phyloP scores from a whole-genome alignment of 768 basidiomycete genomes.

The Leccinum imitatum region DNA sequence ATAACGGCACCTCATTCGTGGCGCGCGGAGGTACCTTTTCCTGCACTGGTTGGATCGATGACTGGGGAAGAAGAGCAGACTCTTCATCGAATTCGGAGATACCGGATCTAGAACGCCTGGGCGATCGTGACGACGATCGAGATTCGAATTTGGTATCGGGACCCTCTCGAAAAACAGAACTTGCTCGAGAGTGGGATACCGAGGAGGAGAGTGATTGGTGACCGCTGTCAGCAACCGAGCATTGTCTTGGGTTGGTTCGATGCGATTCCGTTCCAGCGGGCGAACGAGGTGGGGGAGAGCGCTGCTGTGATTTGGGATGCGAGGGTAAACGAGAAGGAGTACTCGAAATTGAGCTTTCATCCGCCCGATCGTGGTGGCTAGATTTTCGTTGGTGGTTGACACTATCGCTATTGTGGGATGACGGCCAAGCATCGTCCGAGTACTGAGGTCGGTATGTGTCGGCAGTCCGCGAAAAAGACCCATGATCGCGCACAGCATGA shows the following conservation, averaged over 20 bases:
- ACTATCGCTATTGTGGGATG: constrained; percentile 33
- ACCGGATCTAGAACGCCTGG: constrained; percentile 30
- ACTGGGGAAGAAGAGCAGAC: constrained; percentile 18
- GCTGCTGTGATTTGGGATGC: constrained; percentile 18
- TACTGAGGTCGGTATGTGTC: constrained; percentile 57
- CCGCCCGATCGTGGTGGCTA: constrained; percentile 25
- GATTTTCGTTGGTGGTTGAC: constrained; percentile 24
- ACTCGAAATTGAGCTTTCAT: constrained; percentile 34
- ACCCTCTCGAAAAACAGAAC: constrained; percentile 32
- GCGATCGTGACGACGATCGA: constrained; percentile 56
- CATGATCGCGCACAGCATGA: constrained; percentile 40
- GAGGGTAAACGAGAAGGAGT: constrained; percentile 31
- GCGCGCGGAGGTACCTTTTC: constrained; percentile 31
- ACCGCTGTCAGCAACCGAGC: constrained; percentile 9
- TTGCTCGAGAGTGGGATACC: constrained; percentile 24
- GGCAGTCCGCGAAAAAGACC: constrained; percentile 35
- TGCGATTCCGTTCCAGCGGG: constrained; percentile 6
- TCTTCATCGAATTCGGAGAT: constrained; percentile 27
- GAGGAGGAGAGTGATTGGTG: constrained; percentile 22
- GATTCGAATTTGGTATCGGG: constrained; percentile 38
- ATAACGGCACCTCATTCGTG: constrained; percentile 14
- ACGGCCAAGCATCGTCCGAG: constrained; percentile 34
- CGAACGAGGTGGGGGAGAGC: constrained; percentile 26
- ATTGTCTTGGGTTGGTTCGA: constrained; percentile 3
- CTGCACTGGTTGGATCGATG: constrained; percentile 34